These are phyloP conservation scores for Fusarium ramigenum DNA, from an alignment of 2,329 filamentous ascomycete species.

Conservation along the genomic window DNA sequence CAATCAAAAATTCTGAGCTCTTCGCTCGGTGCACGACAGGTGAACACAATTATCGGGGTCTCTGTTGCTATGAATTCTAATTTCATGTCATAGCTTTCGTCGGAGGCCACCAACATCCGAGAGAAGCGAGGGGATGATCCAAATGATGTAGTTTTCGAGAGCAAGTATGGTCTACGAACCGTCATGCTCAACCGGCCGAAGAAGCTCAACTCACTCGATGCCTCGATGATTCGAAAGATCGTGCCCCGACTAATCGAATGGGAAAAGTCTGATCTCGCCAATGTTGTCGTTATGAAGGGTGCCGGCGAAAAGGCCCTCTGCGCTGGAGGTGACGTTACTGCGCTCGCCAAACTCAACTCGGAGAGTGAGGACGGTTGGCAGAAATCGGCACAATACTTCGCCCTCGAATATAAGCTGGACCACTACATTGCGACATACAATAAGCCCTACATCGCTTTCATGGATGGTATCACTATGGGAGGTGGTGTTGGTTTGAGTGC, in stretches of 20 bases:
- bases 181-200: slow-evolving; percentile 93
- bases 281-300: slow-evolving; percentile 92
- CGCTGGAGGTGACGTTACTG: slow-evolving; percentile 89
- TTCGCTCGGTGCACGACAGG: slow-evolving; percentile 55
- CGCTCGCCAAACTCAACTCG: slow-evolving; percentile 78
- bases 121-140: slow-evolving; percentile 75
- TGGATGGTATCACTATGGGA: slow-evolving; percentile 99
- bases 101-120: slow-evolving; percentile 54
- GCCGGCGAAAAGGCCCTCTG: slow-evolving; percentile 87
- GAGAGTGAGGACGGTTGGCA: slow-evolving; percentile 74
- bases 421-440: slow-evolving; percentile 93
- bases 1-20: slow-evolving; percentile 77
- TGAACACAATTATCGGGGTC: slow-evolving; percentile 21
- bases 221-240: slow-evolving; percentile 96
- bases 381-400: slow-evolving; percentile 86
- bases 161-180: slow-evolving; percentile 86
- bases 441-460: slow-evolving; percentile 94
- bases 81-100: slow-evolving; percentile 46
- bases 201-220: slow-evolving; percentile 92
- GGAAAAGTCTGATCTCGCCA: slow-evolving; percentile 94
- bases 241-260: slow-evolving; percentile 89
- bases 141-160: slow-evolving; percentile 93
- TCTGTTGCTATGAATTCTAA: background rate
- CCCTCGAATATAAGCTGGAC: slow-evolving; percentile 93
- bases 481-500: slow-evolving; percentile 94